A percentile compares a stretch with the other conserved stretches of the same genome.
Evolutionary conservation across 2,329 filamentous ascomycete species (phyloP).

Genomic region (Colletotrichum sojae): DNA sequence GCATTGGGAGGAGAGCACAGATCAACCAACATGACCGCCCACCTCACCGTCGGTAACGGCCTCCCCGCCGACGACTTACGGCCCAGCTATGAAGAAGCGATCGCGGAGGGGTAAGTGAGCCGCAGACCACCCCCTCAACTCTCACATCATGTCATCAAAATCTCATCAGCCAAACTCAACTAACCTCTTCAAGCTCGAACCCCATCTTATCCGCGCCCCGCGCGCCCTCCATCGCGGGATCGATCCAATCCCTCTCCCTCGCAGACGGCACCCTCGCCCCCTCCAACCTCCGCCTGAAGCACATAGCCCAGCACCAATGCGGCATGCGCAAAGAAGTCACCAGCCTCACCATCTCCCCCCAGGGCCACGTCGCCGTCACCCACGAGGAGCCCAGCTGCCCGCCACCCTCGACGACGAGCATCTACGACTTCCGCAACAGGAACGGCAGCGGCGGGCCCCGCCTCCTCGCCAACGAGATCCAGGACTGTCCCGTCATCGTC

Average conservation of each 20-base stretch:
- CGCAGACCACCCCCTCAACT: no score
- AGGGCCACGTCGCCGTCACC: slow-evolving; percentile 17
- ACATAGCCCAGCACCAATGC: background rate
- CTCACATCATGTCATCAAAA: background rate
- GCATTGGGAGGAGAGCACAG: no score
- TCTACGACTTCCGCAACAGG: slow-evolving; percentile 22
- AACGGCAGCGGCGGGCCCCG: background rate
- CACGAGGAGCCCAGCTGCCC: slow-evolving; percentile 16
- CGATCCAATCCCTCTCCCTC: slow-evolving; percentile 23
- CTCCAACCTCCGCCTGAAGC: slow-evolving; percentile 18
- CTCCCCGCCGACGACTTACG: slow-evolving; percentile 13
- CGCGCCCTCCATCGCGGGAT: slow-evolving; percentile 12
- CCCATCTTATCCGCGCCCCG: background rate
- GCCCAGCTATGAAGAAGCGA: slow-evolving; percentile 31
- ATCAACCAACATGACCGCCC: slow-evolving; percentile 3
- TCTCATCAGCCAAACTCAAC: background rate
- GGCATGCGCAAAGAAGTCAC: slow-evolving; percentile 9
- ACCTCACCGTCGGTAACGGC: slow-evolving; percentile 2
- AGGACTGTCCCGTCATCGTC: slow-evolving; percentile 7
- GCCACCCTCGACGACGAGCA: slow-evolving; percentile 3
- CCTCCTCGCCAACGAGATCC: slow-evolving; percentile 9
- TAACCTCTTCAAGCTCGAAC: slow-evolving; percentile 5
- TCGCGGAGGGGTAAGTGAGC: slow-evolving; percentile 22
- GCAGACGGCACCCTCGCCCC: slow-evolving; percentile 19
- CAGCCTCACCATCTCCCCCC: slow-evolving; percentile 17